phyloP scores from a whole-genome alignment of 768 basidiomycete genomes.

The Hygrophorus russula region DNA sequence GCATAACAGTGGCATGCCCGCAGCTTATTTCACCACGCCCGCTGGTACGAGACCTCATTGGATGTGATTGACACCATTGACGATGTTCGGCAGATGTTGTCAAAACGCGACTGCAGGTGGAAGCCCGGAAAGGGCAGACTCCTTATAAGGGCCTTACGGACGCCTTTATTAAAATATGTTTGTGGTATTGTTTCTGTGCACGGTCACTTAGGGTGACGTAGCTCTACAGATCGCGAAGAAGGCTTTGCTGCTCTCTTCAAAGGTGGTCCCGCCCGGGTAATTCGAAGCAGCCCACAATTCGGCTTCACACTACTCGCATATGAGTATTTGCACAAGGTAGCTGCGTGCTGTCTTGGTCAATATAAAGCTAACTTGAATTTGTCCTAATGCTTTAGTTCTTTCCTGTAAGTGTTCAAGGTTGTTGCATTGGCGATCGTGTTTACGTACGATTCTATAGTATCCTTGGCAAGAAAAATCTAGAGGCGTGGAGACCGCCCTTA shows the following conservation, averaged over 20 bases:
- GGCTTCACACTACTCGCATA: conserved; percentile 85
- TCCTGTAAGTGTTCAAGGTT: conserved; percentile 4
- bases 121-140: conserved; percentile 84
- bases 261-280: conserved; percentile 78
- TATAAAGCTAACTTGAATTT: background rate
- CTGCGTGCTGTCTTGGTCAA: conserved; percentile 7
- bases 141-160: conserved; percentile 84
- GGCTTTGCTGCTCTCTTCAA: conserved; percentile 87
- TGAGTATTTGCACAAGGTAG: conserved; percentile 54
- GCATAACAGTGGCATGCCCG: conserved; percentile 83
- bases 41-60: conserved; percentile 42
- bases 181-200: conserved; percentile 17
- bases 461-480: conserved; percentile 66
- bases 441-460: conserved; percentile 38
- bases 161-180: conserved; percentile 85
- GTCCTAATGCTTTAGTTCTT: conserved; percentile 1
- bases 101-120: conserved; percentile 92
- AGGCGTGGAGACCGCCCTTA: conserved; percentile 62
- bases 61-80: background rate
- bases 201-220: background rate
- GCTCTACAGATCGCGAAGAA: conserved; percentile 65
- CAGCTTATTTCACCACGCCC: conserved; percentile 87
- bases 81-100: conserved; percentile 62
- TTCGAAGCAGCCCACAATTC: conserved; percentile 89
- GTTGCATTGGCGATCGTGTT: background rate